Conservation (phyloP, 495 filamentous ascomycete species). For the Penicillium manginii region DNA sequence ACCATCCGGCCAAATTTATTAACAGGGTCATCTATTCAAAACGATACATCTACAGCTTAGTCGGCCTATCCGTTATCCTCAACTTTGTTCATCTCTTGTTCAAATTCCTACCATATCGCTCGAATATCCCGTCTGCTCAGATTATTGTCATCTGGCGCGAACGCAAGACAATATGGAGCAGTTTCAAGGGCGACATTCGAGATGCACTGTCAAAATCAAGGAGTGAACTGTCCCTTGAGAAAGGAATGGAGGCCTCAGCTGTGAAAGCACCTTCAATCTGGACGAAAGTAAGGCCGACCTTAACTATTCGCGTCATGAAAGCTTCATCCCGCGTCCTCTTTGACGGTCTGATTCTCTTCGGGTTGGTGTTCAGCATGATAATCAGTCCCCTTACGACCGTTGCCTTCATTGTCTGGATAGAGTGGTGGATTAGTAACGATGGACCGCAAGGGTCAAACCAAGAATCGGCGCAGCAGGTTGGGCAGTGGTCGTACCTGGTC, state of each 20-base stretch:
- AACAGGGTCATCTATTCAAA: conserved; percentile 30
- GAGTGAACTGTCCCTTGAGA: not conserved
- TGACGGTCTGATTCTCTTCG: conserved; percentile 27
- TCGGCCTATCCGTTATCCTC: conserved; percentile 29
- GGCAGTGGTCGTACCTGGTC: conserved; percentile 38
- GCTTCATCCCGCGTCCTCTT: conserved; percentile 15
- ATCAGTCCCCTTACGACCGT: conserved; percentile 38
- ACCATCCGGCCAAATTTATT: conserved; percentile 20
- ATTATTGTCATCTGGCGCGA: conserved; percentile 31
- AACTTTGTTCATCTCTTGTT: conserved; percentile 31
- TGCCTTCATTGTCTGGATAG: conserved; percentile 39
- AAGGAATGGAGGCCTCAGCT: not conserved
- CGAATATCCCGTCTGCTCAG: conserved; percentile 31
- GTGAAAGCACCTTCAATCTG: not conserved
- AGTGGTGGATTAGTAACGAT: conserved; percentile 38
- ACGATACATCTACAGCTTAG: conserved; percentile 40
- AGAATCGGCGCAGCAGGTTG: conserved; percentile 30
- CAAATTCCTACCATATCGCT: conserved; percentile 31
- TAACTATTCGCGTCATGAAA: conserved; percentile 18
- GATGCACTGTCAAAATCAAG: conserved; percentile 1
- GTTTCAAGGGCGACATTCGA: conserved; percentile 26
- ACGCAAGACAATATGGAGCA: conserved; percentile 22
- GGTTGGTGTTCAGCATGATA: conserved; percentile 36
- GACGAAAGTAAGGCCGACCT: conserved; percentile 7
- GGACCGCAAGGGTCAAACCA: conserved; percentile 32